Evolutionary conservation across 768 basidiomycete genomes (phyloP).

Genomic region (Leccinellum albellum): DNA sequence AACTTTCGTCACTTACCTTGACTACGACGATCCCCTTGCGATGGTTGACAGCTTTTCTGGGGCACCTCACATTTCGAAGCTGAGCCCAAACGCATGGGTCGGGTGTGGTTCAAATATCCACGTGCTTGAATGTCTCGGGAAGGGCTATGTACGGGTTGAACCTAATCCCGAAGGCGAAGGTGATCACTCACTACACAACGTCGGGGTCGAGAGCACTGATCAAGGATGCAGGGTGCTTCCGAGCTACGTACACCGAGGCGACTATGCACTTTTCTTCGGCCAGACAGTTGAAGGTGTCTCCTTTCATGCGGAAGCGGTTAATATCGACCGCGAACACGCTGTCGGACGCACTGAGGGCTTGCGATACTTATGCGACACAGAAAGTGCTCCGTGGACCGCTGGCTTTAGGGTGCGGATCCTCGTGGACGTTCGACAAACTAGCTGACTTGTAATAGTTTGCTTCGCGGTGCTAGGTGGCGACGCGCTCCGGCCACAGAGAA

Average conservation of each 20-base stretch:
- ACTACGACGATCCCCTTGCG: conserved; percentile 72
- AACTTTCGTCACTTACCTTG: conserved; percentile 65
- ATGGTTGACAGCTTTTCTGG: conserved; percentile 49
- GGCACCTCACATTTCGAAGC: conserved; percentile 46
- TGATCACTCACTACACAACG: conserved; percentile 11
- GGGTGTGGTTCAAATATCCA: conserved; percentile 68
- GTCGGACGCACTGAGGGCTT: conserved; percentile 58
- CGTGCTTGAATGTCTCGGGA: conserved; percentile 71
- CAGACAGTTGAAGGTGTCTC: conserved; percentile 43
- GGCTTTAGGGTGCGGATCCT: conserved; percentile 43
- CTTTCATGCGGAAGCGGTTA: conserved; percentile 49
- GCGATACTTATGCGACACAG: conserved; percentile 60
- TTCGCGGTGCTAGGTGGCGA: conserved; percentile 67
- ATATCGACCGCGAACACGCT: conserved; percentile 56
- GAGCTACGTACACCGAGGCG: conserved; percentile 53
- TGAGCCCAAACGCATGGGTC: conserved; percentile 75
- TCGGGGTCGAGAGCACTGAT: conserved; percentile 2
- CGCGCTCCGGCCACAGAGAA: conserved; percentile 52
- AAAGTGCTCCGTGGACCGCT: conserved; percentile 53
- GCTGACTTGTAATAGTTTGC: conserved; percentile 40
- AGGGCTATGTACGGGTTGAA: conserved; percentile 65
- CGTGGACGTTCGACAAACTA: neutral
- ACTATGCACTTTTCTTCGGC: conserved; percentile 45
- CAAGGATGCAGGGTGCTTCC: conserved; percentile 33
- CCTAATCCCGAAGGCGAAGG: conserved; percentile 37